Percentiles rank a stretch among this genome's conserved stretches.
phyloP scores from a whole-genome alignment of 2,329 filamentous ascomycete genomes.

The Xylariales sp. region DNA sequence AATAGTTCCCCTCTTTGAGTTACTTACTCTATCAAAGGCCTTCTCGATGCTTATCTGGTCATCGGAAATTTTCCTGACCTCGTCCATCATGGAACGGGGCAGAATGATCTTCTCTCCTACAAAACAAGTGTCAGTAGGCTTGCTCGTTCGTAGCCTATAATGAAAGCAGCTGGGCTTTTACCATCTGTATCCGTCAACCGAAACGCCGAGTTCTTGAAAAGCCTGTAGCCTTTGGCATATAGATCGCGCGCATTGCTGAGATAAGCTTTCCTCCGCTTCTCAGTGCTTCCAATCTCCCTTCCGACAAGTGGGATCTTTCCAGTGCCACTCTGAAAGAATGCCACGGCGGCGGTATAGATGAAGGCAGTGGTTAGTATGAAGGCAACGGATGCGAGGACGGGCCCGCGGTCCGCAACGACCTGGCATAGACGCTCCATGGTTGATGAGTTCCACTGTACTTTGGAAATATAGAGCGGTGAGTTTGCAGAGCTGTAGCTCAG shows the following conservation, averaged over 20 bases:
- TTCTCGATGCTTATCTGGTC: conserved; percentile 19
- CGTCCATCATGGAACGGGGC: conserved; percentile 20
- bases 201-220: conserved; percentile 16
- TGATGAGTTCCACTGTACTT: too few relatives aligned
- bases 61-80: conserved; percentile 21
- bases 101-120: conserved; percentile 22
- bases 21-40: conserved; percentile 3
- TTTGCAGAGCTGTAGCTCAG: too few relatives aligned
- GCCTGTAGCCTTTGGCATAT: conserved; percentile 17
- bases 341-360: background rate
- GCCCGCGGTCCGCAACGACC: background rate
- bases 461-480: too few relatives aligned
- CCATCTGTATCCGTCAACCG: conserved; percentile 17
- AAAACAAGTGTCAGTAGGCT: background rate
- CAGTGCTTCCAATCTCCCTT: conserved; percentile 13
- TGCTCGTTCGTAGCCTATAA: background rate
- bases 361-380: background rate
- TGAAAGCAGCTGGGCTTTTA: conserved; percentile 2
- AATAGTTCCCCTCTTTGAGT: background rate
- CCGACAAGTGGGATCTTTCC: conserved; percentile 14
- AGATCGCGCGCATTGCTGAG: conserved; percentile 13
- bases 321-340: background rate
- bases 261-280: conserved; percentile 18
- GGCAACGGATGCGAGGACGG: background rate
- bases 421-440: conserved; percentile 3